Percentiles rank a stretch among this genome's conserved stretches.
phyloP scores from a whole-genome alignment of 208 protist species.

The Crithidia bombi region DNA sequence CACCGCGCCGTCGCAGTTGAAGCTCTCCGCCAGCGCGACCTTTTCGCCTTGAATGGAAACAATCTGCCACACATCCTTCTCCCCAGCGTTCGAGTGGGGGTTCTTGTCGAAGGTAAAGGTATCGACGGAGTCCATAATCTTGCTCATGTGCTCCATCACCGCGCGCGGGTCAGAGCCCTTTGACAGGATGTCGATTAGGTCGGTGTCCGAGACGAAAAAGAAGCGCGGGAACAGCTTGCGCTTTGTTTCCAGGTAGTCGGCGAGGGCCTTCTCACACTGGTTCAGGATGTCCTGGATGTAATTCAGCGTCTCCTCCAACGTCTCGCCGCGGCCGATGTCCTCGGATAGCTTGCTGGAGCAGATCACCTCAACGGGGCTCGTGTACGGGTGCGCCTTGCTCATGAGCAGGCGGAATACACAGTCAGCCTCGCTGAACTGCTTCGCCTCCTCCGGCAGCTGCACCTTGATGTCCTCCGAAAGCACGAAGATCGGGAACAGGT shows the following conservation, averaged over 20 bases:
- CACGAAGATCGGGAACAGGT: conserved; percentile 98
- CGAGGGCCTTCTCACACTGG: conserved; percentile 97
- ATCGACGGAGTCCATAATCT: conserved; percentile 96
- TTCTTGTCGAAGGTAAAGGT: conserved; percentile 92
- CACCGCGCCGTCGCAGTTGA: conserved; percentile 95
- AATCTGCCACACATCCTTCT: conserved; percentile 92
- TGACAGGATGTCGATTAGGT: conserved; percentile 98
- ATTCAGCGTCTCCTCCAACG: conserved; percentile 91
- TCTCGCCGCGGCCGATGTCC: conserved; percentile 88
- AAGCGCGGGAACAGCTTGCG: conserved; percentile 98
- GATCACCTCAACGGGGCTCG: conserved; percentile 92
- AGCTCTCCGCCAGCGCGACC: conserved; percentile 92
- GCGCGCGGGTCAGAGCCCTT: conserved; percentile 94
- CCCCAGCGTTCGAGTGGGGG: conserved; percentile 44
- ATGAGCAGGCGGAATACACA: conserved; percentile 90
- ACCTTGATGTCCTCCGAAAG: conserved; percentile 97
- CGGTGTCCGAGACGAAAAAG: conserved; percentile 95
- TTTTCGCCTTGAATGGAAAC: conserved; percentile 94
- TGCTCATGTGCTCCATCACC: conserved; percentile 97
- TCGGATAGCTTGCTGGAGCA: conserved; percentile 82
- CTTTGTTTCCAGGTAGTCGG: conserved; percentile 98
- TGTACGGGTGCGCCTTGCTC: conserved; percentile 92
- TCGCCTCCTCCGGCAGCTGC: conserved; percentile 97
- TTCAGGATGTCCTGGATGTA: conserved; percentile 93
- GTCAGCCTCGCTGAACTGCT: conserved; percentile 94